These are phyloP conservation scores for Cordyceps farinosa DNA, from an alignment of 2,329 filamentous ascomycete genomes.

Conservation along the genomic window DNA sequence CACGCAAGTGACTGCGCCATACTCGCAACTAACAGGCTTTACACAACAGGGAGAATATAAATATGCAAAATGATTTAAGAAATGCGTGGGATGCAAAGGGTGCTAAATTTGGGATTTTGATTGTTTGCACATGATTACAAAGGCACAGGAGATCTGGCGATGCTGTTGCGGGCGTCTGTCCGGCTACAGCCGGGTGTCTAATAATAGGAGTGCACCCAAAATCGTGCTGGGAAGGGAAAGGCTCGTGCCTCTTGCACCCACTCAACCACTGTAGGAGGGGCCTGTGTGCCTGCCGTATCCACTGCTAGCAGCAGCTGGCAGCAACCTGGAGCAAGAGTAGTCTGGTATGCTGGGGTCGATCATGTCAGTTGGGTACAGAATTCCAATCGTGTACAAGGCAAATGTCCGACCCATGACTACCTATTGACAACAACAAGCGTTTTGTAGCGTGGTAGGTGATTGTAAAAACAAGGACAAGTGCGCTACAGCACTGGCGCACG, in stretches of 20 bases:
- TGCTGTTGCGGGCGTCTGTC: neutral
- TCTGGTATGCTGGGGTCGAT: neutral
- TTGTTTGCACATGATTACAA: neutral
- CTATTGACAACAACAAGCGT: neutral
- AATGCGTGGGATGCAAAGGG: neutral
- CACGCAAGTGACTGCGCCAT: neutral
- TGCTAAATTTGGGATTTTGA: neutral
- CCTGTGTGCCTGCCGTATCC: neutral
- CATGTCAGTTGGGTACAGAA: neutral
- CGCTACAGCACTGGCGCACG: neutral
- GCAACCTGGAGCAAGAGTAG: neutral
- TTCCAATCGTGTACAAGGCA: neutral
- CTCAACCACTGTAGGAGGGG: neutral
- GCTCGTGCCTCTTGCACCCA: neutral
- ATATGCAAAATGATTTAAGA: neutral
- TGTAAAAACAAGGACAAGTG: neutral
- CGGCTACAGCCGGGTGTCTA: slow-evolving; percentile 7
- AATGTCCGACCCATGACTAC: neutral
- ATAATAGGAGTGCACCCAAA: slow-evolving; percentile 3
- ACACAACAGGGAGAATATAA: neutral
- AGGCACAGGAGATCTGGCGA: neutral
- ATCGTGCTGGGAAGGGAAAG: neutral
- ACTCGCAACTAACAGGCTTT: neutral
- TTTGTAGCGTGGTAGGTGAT: neutral
- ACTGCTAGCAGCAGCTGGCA: neutral